Base-by-base conservation (phyloP, 2,329 filamentous ascomycete genomes). In the Penicillium italicum region DNA sequence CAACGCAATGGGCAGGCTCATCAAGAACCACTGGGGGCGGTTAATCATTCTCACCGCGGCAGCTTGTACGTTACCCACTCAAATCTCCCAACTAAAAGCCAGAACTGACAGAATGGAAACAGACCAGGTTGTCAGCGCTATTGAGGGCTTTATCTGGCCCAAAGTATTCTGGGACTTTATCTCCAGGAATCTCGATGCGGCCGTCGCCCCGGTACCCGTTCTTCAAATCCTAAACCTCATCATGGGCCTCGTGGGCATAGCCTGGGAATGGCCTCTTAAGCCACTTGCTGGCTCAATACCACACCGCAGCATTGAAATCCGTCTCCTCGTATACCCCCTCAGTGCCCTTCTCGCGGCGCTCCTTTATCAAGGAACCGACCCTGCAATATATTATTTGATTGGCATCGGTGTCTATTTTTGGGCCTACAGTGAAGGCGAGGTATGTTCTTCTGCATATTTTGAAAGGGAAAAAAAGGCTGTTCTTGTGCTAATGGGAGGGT, bases 21-120 rank as follows among this genome's bases (percentile, higher is more conserved):
- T 99, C 80, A 99, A 99, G 83, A 97, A 97, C 80, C 94, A 99
- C 80, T 96, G 91, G 91, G 94, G 91, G 66, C 88, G 94, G 59
- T 86, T 99, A 69, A 94, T 99, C 71, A 83, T 96, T 75, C 80
- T 99, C 72, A 90, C 90, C 28, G 91, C 94, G 36, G 88, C 90
- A 65, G 75, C 80, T 55, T 92, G 89, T 91, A 85, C 51, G 81
- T 75, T 41, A 3, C 26, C 20, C 22, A 30, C 20, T 26, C 11
- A 10, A 40, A 18, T 11, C n/a, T n/a, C 33, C 22, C 61, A 56
- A 10, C 38, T 31, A 6, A 38, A 18, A 45, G 46, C 49, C 45
- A 42, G 46, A 26, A 28, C 26, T 44, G 10, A 24, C 26, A 34
- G 4, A 42, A 38, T 37, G 11, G 56, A 50, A 48, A 61, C 69